Percentiles rank a stretch among this genome's conserved stretches.
Conservation (phyloP, 768 basidiomycete species). For the Terana coerulea region DNA sequence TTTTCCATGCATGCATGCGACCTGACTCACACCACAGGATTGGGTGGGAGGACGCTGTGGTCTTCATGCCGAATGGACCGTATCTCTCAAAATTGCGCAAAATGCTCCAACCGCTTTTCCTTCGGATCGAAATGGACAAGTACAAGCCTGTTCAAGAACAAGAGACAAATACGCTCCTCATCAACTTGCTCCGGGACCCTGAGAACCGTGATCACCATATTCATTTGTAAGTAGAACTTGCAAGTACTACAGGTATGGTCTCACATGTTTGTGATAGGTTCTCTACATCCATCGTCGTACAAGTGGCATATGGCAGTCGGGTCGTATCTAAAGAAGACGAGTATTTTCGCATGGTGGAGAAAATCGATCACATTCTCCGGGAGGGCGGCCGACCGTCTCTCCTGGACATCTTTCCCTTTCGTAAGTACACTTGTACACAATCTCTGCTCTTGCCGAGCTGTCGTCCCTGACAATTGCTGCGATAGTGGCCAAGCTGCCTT, state of each 20-base stretch:
- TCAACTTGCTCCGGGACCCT: too few relatives aligned
- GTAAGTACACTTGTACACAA: background rate
- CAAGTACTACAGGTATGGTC: too few relatives aligned
- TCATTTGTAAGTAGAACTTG: too few relatives aligned
- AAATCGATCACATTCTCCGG: too few relatives aligned
- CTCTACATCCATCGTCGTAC: too few relatives aligned
- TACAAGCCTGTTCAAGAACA: conserved; percentile 22
- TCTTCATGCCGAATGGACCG: conserved; percentile 15
- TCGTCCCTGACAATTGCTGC: background rate
- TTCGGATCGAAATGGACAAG: conserved; percentile 10
- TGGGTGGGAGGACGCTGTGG: conserved; percentile 15
- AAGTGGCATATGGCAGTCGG: too few relatives aligned
- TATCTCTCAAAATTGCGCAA: conserved; percentile 16
- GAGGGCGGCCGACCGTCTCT: background rate
- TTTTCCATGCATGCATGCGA: background rate
- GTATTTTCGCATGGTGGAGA: conserved; percentile 25
- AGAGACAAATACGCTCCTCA: too few relatives aligned
- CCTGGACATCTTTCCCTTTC: background rate
- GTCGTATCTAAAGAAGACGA: too few relatives aligned
- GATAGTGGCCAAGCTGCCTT: background rate
- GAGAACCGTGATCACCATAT: too few relatives aligned
- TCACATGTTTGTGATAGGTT: too few relatives aligned
- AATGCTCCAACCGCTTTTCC: background rate
- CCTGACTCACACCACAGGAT: conserved; percentile 9
- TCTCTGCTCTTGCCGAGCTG: background rate